Evolutionary conservation across 441 rosid genomes (phyloP), one percentile per base, ranked within the genome.

Genomic region (Theobroma grandiflorum): DNA sequence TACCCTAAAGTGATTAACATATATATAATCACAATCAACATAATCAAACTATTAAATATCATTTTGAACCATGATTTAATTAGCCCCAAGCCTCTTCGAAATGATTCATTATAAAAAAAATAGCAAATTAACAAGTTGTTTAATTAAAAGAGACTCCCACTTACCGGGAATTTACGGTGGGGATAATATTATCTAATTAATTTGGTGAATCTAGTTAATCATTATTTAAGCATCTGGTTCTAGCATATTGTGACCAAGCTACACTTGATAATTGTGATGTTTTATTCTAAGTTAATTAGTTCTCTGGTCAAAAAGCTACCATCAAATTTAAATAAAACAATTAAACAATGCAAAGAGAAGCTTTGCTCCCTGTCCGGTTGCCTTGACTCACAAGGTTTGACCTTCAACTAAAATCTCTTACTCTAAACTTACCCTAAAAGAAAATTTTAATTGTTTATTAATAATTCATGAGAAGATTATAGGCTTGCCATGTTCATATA

Each of bases 221-320:
- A 59, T 58, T 12, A 31, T 38, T 45, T 38, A 72, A 73, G 49
- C 59, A 74, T 52, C 78, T 52, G 38, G 8, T 42, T 6, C 0
- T 11, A 31, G 3, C 0, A 78, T 61, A 59, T 35, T 5, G 37
- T 9, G 16, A 57, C 31, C 59, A 31, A 75, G 33, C 64, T 67
- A n/a, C 8, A 49, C 81, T 61, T 47, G 76, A 69, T 53, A 73
- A 69, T 38, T 77, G 78, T 69, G 66, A 82, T 77, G 82, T 85
- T 80, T 77, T 77, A 49, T 47, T 77, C 81, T 62, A 81, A 53
- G 42, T 63, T 40, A 72, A 9, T 6, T 22, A 64, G 74, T 9
- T 75, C 26, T 72, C 16, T 43, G 15, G 59, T 43, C 59, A 55
- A 78, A 72, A 57, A 52, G 47, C 61, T 61, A 4, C 10, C 35